phyloP scores from a whole-genome alignment of 305 asterid species.

The Fraxinus velutina region DNA sequence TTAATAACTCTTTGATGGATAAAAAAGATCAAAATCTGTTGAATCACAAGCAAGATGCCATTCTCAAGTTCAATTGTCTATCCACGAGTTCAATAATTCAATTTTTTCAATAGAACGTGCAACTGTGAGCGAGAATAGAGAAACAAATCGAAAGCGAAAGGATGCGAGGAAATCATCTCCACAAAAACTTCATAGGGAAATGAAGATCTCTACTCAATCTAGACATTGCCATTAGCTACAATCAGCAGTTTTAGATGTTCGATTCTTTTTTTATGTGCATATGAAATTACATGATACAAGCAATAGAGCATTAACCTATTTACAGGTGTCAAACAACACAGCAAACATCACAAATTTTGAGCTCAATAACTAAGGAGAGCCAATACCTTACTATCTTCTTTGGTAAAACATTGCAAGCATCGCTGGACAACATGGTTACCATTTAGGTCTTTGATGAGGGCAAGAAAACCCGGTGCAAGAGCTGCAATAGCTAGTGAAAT shows the following conservation, averaged over 20 bases:
- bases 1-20: background rate
- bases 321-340: background rate
- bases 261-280: background rate
- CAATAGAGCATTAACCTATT: background rate
- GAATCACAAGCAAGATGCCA: conserved; percentile 5
- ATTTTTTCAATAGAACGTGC: background rate
- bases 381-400: conserved; percentile 65
- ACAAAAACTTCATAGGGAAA: background rate
- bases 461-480: conserved; percentile 75
- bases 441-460: conserved; percentile 70
- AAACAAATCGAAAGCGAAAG: background rate
- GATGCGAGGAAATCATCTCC: background rate
- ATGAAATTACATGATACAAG: background rate
- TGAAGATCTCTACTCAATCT: background rate
- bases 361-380: background rate
- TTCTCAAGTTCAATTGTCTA: background rate
- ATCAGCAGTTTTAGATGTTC: background rate
- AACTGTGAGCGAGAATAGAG: background rate
- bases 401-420: conserved; percentile 70
- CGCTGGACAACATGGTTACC: conserved; percentile 83
- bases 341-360: background rate
- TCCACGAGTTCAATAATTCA: background rate
- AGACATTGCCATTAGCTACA: background rate
- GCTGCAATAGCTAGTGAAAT: conserved; percentile 54
- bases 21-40: background rate